phyloP scores from a whole-genome alignment of 2,329 filamentous ascomycete species.

The Fusarium bactridioides region DNA sequence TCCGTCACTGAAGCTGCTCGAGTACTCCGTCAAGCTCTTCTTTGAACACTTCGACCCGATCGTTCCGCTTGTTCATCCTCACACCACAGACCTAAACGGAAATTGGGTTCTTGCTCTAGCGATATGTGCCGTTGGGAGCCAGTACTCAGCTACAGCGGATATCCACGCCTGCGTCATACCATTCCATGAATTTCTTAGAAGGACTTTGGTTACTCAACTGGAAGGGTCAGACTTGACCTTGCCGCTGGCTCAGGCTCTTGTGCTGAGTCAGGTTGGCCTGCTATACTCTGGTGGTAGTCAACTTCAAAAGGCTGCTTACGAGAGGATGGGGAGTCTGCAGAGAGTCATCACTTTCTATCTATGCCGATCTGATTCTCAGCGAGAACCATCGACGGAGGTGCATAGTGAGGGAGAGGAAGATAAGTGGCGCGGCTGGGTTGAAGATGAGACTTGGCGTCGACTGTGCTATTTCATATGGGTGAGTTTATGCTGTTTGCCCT shows the following conservation, averaged over 20 bases:
- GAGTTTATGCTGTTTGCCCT: accelerated
- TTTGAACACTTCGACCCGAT: slow-evolving; percentile 46
- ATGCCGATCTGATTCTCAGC: too few species aligned
- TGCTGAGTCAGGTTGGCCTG: slow-evolving; percentile 21
- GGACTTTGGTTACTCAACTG: slow-evolving; percentile 7
- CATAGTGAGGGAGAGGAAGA: not conserved
- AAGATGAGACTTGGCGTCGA: slow-evolving; percentile 5
- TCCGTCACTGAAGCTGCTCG: slow-evolving; percentile 37
- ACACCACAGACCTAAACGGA: not conserved
- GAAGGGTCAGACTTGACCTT: not conserved
- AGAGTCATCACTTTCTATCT: not conserved
- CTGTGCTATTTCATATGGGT: slow-evolving; percentile 7
- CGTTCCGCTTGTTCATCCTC: slow-evolving; percentile 43
- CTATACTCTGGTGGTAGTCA: not conserved
- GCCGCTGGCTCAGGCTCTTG: slow-evolving; percentile 11
- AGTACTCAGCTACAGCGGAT: slow-evolving; percentile 36
- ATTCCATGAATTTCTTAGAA: slow-evolving; percentile 37
- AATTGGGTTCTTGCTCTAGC: slow-evolving; percentile 37
- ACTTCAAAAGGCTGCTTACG: not conserved
- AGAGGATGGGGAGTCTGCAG: not conserved
- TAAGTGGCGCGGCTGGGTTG: slow-evolving; percentile 1
- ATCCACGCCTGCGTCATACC: slow-evolving; percentile 29
- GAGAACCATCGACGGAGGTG: too few species aligned
- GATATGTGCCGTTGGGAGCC: slow-evolving; percentile 34
- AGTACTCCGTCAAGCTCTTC: slow-evolving; percentile 45